Evolutionary conservation across 345 rosid species (phyloP), one percentile per base, ranked within the genome.

Genomic region (Crucihimalaya himalaica): DNA sequence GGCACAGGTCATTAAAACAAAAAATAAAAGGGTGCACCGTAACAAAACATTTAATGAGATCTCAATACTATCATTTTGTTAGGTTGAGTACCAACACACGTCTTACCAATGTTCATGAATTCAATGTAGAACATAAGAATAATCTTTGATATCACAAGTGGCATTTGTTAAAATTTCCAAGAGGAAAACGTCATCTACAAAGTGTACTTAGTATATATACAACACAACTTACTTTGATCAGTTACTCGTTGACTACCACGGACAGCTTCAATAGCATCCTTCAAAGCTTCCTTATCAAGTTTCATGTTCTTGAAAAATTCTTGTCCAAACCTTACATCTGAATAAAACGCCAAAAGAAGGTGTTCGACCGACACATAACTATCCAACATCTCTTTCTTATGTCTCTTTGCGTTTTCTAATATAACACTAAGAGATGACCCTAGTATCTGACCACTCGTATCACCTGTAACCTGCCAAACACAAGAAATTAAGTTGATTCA

Each of bases 201-300:
- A 50, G 60, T 23, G 15, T 15, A 53, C n/a, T 51, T 12, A 3
- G 28, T 68, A 68, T 32, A 35, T n/a, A 27, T n/a, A 3, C 11
- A 45, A 71, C 18, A 63, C 1, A 66, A 74, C 81, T 78, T 88
- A 92, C 97, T 84, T 75, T 87, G 99, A 88, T 86, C 94, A 32
- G 97, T 90, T 50, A 95, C 99, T 67, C 90, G 81, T 63, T 95
- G 99, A 78, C 85, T 85, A 74, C 98, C 97, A 47, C 84, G 89
- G 14, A 92, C 91, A 76, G 85, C 92, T 83, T 76, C 53, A 51
- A 90, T 72, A 13, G 89, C 94, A 28, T 85, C 89, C 81, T 80
- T 88, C 70, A 92, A 76, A 14, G 84, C 86, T 79, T 84, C 78
- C 78, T 88, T 96, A 42, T 63, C 79, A 20, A 92, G 86, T 69